A percentile compares a stretch with the other conserved stretches of the same genome.
Conservation (phyloP, 2,329 filamentous ascomycete genomes). For the Arthrobotrys musiformis region DNA sequence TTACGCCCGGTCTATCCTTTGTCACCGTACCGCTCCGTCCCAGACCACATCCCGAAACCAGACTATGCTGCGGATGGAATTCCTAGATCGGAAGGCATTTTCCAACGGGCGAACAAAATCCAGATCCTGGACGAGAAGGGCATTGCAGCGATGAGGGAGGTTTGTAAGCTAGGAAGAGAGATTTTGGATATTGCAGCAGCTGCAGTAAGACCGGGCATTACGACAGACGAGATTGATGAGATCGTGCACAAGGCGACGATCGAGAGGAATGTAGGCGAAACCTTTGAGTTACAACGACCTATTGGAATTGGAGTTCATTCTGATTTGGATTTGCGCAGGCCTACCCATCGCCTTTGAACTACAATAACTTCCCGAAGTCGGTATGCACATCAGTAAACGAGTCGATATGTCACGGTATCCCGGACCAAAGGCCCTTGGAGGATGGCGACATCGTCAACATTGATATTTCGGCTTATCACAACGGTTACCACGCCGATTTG, state of each 20-base stretch:
- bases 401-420: constrained; percentile 98
- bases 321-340: constrained; percentile 70
- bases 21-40: constrained; percentile 76
- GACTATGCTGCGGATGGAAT: constrained; percentile 90
- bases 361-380: constrained; percentile 96
- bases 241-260: constrained; percentile 94
- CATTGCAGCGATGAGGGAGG: constrained; percentile 81
- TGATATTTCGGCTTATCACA: constrained; percentile 92
- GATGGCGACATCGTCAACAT: constrained; percentile 98
- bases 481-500: constrained; percentile 92
- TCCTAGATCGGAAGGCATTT: constrained; percentile 70
- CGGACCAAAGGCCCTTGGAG: constrained; percentile 83
- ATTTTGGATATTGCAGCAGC: constrained; percentile 90
- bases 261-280: constrained; percentile 80
- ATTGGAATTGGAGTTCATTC: constrained; percentile 6
- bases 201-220: constrained; percentile 87
- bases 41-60: constrained; percentile 81
- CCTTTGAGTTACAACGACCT: background rate
- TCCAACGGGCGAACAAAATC: constrained; percentile 62
- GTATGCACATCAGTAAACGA: constrained; percentile 97
- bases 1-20: constrained; percentile 89
- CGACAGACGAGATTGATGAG: constrained; percentile 94
- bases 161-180: constrained; percentile 86
- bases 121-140: constrained; percentile 57
- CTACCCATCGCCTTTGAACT: constrained; percentile 94